phyloP scores from a whole-genome alignment of 257 asterid genomes.

The Solanum chiquidenum region DNA sequence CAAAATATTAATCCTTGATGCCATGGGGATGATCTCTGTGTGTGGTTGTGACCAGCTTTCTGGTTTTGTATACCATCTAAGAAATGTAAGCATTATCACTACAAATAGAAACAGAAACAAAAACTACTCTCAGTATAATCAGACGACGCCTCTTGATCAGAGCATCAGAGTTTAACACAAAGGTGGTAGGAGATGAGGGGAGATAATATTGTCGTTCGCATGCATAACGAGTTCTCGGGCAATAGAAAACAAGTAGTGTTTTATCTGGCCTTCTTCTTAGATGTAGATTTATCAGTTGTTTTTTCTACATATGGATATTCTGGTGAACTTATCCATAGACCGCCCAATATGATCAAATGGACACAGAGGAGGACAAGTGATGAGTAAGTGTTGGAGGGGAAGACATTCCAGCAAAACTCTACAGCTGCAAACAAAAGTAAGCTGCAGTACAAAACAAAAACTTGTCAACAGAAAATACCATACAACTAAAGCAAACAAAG shows the following conservation, averaged over 20 bases:
- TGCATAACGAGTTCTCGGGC: not conserved
- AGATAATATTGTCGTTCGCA: not conserved
- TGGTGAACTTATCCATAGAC: constrained; percentile 55
- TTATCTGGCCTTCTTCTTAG: constrained; percentile 32
- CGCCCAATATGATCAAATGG: constrained; percentile 49
- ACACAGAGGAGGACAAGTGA: constrained; percentile 52
- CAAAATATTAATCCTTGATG: not conserved
- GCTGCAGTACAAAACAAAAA: constrained; percentile 24
- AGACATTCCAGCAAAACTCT: constrained; percentile 85
- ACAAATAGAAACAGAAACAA: not conserved
- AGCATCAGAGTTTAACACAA: not conserved
- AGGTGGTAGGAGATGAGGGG: not conserved
- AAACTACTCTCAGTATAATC: not conserved
- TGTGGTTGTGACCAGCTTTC: not conserved
- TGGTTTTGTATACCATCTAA: not conserved
- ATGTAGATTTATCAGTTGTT: constrained; percentile 10
- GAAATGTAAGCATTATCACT: not conserved
- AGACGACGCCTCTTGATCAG: not conserved
- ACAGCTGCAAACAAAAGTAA: constrained; percentile 41
- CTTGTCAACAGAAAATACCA: not conserved
- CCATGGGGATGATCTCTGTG: not conserved
- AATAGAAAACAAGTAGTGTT: not conserved
- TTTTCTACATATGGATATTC: constrained; percentile 42
- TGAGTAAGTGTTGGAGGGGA: constrained; percentile 65
- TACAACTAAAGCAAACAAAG: not conserved